phyloP scores from a whole-genome alignment of 345 rosid species.

The Noccaea bulbosa region DNA sequence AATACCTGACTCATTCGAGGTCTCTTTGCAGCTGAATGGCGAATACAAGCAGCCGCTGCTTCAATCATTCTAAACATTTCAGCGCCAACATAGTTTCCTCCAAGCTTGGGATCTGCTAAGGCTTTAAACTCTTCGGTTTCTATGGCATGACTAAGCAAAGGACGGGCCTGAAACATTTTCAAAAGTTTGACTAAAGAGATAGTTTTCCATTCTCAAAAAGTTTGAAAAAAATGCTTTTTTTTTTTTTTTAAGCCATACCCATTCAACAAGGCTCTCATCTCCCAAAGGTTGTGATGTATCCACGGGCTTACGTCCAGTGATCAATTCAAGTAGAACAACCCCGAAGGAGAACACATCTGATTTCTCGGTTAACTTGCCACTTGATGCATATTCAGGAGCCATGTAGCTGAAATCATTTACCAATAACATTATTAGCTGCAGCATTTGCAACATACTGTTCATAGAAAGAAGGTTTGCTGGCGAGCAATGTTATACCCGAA shows the following conservation, averaged over 20 bases:
- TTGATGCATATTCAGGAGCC: slow-evolving; percentile 99
- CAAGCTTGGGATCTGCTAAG: slow-evolving; percentile 81
- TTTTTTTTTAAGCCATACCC: slow-evolving; percentile 53
- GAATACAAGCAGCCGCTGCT: slow-evolving; percentile 91
- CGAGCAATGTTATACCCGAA: slow-evolving; percentile 59
- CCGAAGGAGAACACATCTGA: slow-evolving; percentile 95
- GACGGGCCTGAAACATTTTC: slow-evolving; percentile 71
- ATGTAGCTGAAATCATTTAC: slow-evolving; percentile 59
- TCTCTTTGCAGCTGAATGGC: slow-evolving; percentile 87
- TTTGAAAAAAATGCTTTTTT: neutral
- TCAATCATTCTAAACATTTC: slow-evolving; percentile 86
- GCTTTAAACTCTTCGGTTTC: slow-evolving; percentile 62
- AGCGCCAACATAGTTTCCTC: slow-evolving; percentile 56
- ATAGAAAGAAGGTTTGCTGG: neutral
- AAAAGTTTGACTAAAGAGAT: slow-evolving; percentile 11
- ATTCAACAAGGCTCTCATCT: slow-evolving; percentile 96
- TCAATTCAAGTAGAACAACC: slow-evolving; percentile 90
- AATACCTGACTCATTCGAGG: slow-evolving; percentile 94
- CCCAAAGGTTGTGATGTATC: slow-evolving; percentile 86
- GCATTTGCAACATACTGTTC: slow-evolving; percentile 11
- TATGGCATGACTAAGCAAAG: slow-evolving; percentile 71
- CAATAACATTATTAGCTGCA: slow-evolving; percentile 19
- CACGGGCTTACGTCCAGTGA: slow-evolving; percentile 97
- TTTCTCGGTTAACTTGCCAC: slow-evolving; percentile 94
- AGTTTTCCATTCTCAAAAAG: slow-evolving; percentile 17